Base-by-base conservation (phyloP, 345 rosid species). In the Eucalyptus grandis region DNA sequence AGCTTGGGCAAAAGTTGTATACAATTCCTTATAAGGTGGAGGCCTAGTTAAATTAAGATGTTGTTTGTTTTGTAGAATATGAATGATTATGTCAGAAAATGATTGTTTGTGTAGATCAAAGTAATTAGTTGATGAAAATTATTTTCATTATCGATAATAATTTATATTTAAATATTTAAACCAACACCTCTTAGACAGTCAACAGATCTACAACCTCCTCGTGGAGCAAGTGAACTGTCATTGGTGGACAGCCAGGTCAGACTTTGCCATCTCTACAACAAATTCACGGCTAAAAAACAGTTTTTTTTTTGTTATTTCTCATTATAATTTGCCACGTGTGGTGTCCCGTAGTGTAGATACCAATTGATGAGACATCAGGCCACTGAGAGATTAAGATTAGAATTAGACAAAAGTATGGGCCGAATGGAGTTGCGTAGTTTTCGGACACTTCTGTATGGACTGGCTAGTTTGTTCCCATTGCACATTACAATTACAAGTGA, bases 361-460 rank as follows among this genome's bases (percentile, higher is more conserved):
- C 83, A 77, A 21, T 53, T 86, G 88, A 86, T 19, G 62, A 22
- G 47, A 77, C 85, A 77, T 40, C 47, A 40, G 85, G 85, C 85
- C 81, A 43, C 49, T 49, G 24, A 43, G 40, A 58, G 40, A 46
- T 62, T 40, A 47, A 58, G n/a, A 67, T 12, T 58, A 65, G 49
- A 67, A 65, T 87, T 62, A 58, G 50, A 56, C 9, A 86, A 49
- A 67, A 87, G 81, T 43, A 87, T 54, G 81, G 81, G 81, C 77
- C 89, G 69, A 65, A 69, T 4, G 88, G 88, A 60, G 49, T 72
- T 47, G 85, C 16, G 14, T 40, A 40, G 47, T 6, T 37, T 77
- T 77, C 85, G 85, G 85, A 77, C 47, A 77, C 47, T 89, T 89
- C 69, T 89, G 37, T 65, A 62, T 89, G 90, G 87, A 89, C 88